Evolutionary conservation across 805 yeast genomes (phyloP).

Genomic region (Ogataea dorogensis): DNA sequence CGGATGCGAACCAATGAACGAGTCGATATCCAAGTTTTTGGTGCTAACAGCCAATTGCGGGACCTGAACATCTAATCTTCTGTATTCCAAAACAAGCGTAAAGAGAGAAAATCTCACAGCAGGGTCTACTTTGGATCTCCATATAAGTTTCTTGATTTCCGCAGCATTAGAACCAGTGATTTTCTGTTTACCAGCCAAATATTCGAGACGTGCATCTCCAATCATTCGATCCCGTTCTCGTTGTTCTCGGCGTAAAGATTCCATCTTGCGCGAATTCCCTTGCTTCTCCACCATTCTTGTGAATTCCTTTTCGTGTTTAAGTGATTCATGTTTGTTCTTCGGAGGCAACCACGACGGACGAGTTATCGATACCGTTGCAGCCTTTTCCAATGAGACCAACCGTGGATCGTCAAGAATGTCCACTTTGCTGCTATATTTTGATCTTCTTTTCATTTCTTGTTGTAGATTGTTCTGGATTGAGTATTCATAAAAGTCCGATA

Average conservation of each 20-base stretch:
- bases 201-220: slow-evolving; percentile 35
- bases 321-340: slow-evolving; percentile 49
- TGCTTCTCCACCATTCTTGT: slow-evolving; percentile 36
- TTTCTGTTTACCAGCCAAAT: slow-evolving; percentile 28
- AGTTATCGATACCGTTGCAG: slow-evolving; percentile 52
- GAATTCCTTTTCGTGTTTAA: slow-evolving; percentile 57
- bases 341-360: slow-evolving; percentile 77
- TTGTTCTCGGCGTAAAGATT: slow-evolving; percentile 35
- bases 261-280: slow-evolving; percentile 32
- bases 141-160: slow-evolving; percentile 34
- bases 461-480: slow-evolving; percentile 37
- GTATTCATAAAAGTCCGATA: slow-evolving; percentile 42
- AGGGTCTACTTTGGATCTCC: slow-evolving; percentile 32
- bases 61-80: slow-evolving; percentile 3
- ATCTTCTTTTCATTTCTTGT: slow-evolving; percentile 38
- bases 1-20: slow-evolving; percentile 19
- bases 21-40: slow-evolving; percentile 18
- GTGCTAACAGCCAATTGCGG: slow-evolving; percentile 12
- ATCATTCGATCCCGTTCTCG: slow-evolving; percentile 29
- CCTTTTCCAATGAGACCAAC: slow-evolving; percentile 60
- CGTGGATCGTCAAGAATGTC: slow-evolving; percentile 55
- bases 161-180: slow-evolving; percentile 31
- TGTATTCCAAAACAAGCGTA: slow-evolving; percentile 14
- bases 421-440: slow-evolving; percentile 32
- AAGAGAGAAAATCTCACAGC: slow-evolving; percentile 21